Evolutionary conservation across 1,139 yeast genomes (phyloP), one percentile per base, ranked within the genome.

Genomic region (Suhomyces kunorum): DNA sequence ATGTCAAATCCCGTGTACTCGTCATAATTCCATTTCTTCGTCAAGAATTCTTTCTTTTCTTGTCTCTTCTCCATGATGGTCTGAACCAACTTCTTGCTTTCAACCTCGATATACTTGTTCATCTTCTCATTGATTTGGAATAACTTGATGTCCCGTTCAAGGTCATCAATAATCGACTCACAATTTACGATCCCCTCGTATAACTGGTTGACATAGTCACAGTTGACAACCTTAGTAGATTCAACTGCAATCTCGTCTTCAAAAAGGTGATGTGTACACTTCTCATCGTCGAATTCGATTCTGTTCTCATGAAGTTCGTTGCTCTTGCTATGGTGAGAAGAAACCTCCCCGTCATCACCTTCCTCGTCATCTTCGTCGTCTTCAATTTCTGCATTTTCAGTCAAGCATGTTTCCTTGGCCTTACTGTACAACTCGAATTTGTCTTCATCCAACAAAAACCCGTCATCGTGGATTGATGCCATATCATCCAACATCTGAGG

Each of bases 1-100:
- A 78, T 71, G 42, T 73, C 74, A 52, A 77, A 77, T 47, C 77
- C 76, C 7, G 61, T 58, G 63, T 87, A 86, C 9, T 68, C 67
- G 39, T 81, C 84, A 56, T 86, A 86, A 46, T 68, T 54, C 78
- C 78, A 72, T 38, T 66, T 70, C 26, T 61, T 54, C 22, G 54
- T 50, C 31, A 70, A 56, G 44, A 53, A 64, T 23, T 50, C 50
- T 45, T 67, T 68, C 36, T 64, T 63, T 39, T 68, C 67, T 17
- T 53, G 42, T 32, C 74, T 54, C 43, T 68, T 66, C 20, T 50
- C 49, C 12, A 65, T 66, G 25, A 72, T 67, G 4, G 68, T 48
- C 18, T 53, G 48, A 39, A 63, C 57, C 39, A 72, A 56, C 27
- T 50, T 58, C 39, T 62, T 62, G 47, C 68, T 57, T 45, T 71